Conservation (phyloP, 345 rosid genomes). For the Aurinia saxatilis region DNA sequence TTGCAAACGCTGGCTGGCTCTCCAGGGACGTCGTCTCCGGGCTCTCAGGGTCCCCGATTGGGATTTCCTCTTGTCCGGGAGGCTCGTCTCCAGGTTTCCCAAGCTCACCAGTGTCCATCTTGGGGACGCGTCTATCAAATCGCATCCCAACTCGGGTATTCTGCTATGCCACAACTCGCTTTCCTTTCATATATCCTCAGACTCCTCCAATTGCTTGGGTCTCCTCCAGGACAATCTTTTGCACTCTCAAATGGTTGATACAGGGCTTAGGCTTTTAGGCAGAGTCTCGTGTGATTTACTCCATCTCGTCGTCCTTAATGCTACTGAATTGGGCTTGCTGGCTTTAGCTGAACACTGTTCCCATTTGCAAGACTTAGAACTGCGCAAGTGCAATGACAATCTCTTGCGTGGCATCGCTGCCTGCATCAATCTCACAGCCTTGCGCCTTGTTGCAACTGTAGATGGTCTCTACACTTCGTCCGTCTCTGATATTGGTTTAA, state of each 20-base stretch:
- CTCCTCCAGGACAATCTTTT: too few species aligned
- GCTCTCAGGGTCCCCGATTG: slow-evolving; percentile 54
- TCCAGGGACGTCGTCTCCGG: slow-evolving; percentile 64
- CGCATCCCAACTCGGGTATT: slow-evolving; percentile 43
- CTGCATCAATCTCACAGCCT: slow-evolving; percentile 60
- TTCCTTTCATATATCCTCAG: slow-evolving; percentile 36
- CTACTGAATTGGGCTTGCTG: slow-evolving; percentile 63
- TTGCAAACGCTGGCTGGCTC: slow-evolving; percentile 79
- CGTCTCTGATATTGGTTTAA: slow-evolving; percentile 87
- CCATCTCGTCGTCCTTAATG: slow-evolving; percentile 56
- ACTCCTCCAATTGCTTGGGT: slow-evolving; percentile 30
- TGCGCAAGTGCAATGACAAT: slow-evolving; percentile 64
- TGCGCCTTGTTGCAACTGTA: slow-evolving; percentile 58
- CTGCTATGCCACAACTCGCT: slow-evolving; percentile 34
- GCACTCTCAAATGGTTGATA: slow-evolving; percentile 47
- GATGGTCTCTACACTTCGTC: slow-evolving; percentile 57
- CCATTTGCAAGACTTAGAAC: slow-evolving; percentile 68
- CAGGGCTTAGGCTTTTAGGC: slow-evolving; percentile 50
- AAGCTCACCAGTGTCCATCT: slow-evolving; percentile 56
- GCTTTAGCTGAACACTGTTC: slow-evolving; percentile 54
- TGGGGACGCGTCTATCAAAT: slow-evolving; percentile 39
- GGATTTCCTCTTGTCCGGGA: slow-evolving; percentile 65
- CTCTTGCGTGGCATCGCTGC: slow-evolving; percentile 76
- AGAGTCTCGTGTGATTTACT: slow-evolving; percentile 61
- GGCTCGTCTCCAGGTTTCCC: slow-evolving; percentile 55